Percentiles rank a stretch among this genome's conserved stretches.
phyloP scores from a whole-genome alignment of 2,329 filamentous ascomycete species.

The Fusarium tricinctum region DNA sequence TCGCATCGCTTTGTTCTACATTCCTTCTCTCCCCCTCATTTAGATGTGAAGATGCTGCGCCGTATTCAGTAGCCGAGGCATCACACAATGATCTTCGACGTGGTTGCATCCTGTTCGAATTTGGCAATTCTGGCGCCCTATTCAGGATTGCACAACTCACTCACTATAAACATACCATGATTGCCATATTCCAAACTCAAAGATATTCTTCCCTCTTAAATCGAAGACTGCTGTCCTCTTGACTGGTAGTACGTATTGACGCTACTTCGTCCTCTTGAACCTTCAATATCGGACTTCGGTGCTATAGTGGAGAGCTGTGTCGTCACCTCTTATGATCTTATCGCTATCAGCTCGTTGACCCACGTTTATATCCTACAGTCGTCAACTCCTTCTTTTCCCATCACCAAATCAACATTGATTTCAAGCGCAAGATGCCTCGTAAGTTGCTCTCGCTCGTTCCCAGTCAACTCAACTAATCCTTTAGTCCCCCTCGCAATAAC shows the following conservation, averaged over 20 bases:
- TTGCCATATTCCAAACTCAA: background rate
- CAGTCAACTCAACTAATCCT: background rate
- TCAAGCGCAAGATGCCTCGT: slow-evolving; percentile 38
- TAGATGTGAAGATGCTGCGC: background rate
- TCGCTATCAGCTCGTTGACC: slow-evolving; percentile 38
- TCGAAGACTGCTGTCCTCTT: background rate
- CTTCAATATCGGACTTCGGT: slow-evolving; percentile 4
- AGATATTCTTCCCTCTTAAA: no score
- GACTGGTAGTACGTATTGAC: background rate
- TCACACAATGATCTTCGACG: background rate
- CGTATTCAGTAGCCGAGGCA: slow-evolving; percentile 23
- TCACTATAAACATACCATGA: background rate
- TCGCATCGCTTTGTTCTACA: background rate
- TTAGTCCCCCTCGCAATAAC: slow-evolving; percentile 68
- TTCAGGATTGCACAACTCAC: no score
- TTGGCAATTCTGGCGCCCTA: background rate
- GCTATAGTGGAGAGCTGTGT: slow-evolving; percentile 37
- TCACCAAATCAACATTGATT: background rate
- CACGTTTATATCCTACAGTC: slow-evolving; percentile 24
- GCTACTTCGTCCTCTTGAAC: background rate
- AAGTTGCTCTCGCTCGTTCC: background rate
- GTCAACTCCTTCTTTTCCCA: slow-evolving; percentile 1
- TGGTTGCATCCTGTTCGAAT: background rate
- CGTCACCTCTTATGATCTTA: slow-evolving; percentile 44
- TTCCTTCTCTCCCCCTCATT: background rate